A percentile compares a stretch with the other conserved stretches of the same genome.
Evolutionary conservation across 805 yeast genomes (phyloP).

Genomic region (Pichia pseudocactophila): DNA sequence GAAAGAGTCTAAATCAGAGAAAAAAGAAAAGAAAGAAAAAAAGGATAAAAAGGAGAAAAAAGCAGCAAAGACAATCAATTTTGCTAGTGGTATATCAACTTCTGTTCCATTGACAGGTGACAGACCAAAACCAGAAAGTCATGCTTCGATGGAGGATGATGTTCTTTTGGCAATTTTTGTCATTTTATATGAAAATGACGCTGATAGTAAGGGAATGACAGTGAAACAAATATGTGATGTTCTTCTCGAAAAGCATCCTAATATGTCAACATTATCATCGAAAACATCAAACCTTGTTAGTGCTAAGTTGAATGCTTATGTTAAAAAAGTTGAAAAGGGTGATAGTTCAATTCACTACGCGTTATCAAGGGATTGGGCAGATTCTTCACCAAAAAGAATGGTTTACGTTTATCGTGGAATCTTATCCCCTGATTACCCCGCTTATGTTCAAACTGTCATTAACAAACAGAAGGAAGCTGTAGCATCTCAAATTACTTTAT

Average conservation of each 20-base stretch:
- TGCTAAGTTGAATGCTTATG: constrained; percentile 79
- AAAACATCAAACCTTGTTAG: constrained; percentile 74
- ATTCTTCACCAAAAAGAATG: constrained; percentile 83
- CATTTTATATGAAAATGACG: constrained; percentile 60
- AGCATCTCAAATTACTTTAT: neutral
- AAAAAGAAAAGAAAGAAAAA: constrained; percentile 17
- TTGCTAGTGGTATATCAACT: constrained; percentile 68
- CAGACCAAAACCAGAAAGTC: constrained; percentile 62
- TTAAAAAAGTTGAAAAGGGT: constrained; percentile 73
- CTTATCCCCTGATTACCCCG: constrained; percentile 63
- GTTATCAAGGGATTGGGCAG: constrained; percentile 82
- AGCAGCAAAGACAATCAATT: constrained; percentile 35
- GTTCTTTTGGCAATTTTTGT: constrained; percentile 69
- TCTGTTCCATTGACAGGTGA: constrained; percentile 76
- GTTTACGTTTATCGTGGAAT: constrained; percentile 78
- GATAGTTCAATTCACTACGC: constrained; percentile 66
- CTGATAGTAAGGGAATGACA: constrained; percentile 74
- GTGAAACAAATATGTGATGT: constrained; percentile 81
- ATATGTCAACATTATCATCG: constrained; percentile 72
- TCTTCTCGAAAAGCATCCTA: constrained; percentile 66
- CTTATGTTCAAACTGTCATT: constrained; percentile 59
- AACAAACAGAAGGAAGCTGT: constrained; percentile 34
- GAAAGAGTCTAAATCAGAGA: constrained; percentile 11
- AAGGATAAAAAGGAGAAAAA: constrained; percentile 24
- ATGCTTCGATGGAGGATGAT: constrained; percentile 58